These are phyloP conservation scores for Boletus sp. DNA, from an alignment of 768 basidiomycete genomes.

Conservation along the genomic window DNA sequence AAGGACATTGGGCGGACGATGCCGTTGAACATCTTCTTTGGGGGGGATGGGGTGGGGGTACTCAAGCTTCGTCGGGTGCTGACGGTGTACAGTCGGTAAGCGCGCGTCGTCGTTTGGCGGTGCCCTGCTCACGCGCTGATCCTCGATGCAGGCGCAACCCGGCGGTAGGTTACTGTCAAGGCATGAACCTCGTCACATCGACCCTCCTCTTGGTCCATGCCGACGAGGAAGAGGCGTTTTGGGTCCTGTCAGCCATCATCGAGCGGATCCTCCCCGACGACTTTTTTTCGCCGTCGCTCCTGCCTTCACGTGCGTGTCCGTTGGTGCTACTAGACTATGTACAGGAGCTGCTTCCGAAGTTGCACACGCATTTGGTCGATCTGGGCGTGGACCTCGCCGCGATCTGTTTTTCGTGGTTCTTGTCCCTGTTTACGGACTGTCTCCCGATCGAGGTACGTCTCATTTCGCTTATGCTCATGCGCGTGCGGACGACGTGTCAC, in stretches of 20 bases:
- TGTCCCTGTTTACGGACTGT: conserved; percentile 82
- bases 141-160: conserved; percentile 73
- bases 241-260: conserved; percentile 87
- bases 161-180: conserved; percentile 90
- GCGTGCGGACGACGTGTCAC: too few species aligned
- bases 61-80: conserved; percentile 88
- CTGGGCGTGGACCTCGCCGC: conserved; percentile 90
- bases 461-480: not conserved
- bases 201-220: conserved; percentile 90
- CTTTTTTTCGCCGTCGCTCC: conserved; percentile 90
- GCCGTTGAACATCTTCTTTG: conserved; percentile 96
- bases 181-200: conserved; percentile 95
- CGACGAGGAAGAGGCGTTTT: conserved; percentile 96
- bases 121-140: not conserved
- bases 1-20: conserved; percentile 92
- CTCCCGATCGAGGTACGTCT: conserved; percentile 83
- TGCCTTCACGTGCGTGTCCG: conserved; percentile 93
- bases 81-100: conserved; percentile 88
- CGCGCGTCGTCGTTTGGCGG: not conserved
- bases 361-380: conserved; percentile 71
- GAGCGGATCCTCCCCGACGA: conserved; percentile 87
- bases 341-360: conserved; percentile 68
- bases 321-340: conserved; percentile 88
- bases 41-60: conserved; percentile 93
- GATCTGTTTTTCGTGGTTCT: conserved; percentile 97